phyloP scores from a whole-genome alignment of 345 rosid genomes.

The Gossypium raimondii region DNA sequence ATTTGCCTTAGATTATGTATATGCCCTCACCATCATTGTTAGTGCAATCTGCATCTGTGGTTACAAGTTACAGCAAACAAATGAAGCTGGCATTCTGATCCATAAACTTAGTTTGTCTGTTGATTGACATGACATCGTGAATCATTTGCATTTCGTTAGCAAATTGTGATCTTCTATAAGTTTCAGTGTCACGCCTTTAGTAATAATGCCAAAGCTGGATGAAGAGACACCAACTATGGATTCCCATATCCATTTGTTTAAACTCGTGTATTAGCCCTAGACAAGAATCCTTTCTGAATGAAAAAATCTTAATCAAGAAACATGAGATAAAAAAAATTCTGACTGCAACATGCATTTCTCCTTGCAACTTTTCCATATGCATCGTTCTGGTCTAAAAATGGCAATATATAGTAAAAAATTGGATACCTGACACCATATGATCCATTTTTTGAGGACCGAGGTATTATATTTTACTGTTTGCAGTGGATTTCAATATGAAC shows the following conservation, averaged over 20 bases:
- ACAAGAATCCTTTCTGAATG: not conserved
- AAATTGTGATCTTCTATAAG: not conserved
- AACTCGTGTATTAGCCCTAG: not conserved
- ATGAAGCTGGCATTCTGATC: not conserved
- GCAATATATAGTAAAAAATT: not conserved
- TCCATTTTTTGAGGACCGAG: not conserved
- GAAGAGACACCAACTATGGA: not conserved
- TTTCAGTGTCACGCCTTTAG: not conserved
- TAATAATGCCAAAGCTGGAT: not conserved
- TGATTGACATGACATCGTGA: not conserved
- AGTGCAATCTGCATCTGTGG: not conserved
- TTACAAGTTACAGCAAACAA: not conserved
- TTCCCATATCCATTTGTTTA: not conserved
- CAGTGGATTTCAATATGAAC: not conserved
- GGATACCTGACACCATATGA: not conserved
- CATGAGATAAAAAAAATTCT: too few species aligned
- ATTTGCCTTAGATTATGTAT: not conserved
- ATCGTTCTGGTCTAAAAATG: not conserved
- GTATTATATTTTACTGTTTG: not conserved
- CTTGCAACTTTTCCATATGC: too few species aligned
- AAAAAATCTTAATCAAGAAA: not conserved
- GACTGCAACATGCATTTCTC: too few species aligned
- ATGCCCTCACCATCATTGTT: not conserved
- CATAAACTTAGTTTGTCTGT: not conserved
- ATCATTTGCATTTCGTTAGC: not conserved